phyloP scores from a whole-genome alignment of 106 monocot species.

The Narthecium ossifragum region DNA sequence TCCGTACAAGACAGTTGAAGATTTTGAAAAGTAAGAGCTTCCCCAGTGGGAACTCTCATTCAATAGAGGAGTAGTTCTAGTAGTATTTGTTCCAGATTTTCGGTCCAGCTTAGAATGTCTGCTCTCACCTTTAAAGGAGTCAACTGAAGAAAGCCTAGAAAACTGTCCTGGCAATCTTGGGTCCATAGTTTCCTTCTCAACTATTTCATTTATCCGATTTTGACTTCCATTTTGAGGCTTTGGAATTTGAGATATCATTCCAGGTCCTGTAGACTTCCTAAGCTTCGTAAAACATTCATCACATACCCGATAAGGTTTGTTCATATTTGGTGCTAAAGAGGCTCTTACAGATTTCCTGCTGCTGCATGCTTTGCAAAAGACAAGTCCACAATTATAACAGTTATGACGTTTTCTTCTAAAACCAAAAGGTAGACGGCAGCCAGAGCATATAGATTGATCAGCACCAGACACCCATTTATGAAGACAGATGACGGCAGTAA shows the following conservation, averaged over 20 bases:
- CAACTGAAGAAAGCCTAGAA: conserved; percentile 36
- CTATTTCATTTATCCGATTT: conserved; percentile 21
- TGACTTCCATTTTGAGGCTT: conserved; percentile 33
- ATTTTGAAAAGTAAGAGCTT: conserved; percentile 21
- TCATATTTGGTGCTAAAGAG: conserved; percentile 44
- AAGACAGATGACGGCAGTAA: conserved; percentile 46
- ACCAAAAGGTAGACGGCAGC: conserved; percentile 42
- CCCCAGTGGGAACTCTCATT: conserved; percentile 29
- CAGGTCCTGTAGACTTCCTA: conserved; percentile 23
- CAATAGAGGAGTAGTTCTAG: conserved; percentile 9
- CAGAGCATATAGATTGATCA: conserved; percentile 50
- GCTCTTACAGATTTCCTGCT: conserved; percentile 38
- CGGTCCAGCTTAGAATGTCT: conserved; percentile 9
- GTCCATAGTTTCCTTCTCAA: conserved; percentile 25
- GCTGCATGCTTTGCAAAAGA: conserved; percentile 53
- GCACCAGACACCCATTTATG: conserved; percentile 53
- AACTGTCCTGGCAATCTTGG: conserved; percentile 15
- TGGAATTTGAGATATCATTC: conserved; percentile 16
- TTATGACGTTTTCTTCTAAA: conserved; percentile 58
- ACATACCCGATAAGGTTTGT: conserved; percentile 53
- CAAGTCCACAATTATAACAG: conserved; percentile 55
- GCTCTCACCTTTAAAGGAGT: conserved; percentile 32
- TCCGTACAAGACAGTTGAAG: conserved; percentile 20
- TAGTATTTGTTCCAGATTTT: conserved; percentile 20
- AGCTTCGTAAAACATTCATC: conserved; percentile 44